These are phyloP conservation scores for Hsuehochloa calcarea DNA, from an alignment of 176 grass and related monocot species.

Conservation along the genomic window DNA sequence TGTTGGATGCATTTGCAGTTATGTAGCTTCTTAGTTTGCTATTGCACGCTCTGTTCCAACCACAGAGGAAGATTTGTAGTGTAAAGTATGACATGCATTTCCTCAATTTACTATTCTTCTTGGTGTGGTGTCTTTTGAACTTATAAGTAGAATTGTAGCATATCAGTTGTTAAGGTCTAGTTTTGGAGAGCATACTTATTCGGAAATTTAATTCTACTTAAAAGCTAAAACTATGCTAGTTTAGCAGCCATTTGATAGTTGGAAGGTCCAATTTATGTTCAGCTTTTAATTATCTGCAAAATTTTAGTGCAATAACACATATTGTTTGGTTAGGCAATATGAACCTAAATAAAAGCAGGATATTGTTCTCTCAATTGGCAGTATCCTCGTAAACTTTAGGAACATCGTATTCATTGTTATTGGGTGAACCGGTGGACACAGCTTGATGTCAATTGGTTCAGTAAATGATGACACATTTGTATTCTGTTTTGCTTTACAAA, in stretches of 20 bases:
- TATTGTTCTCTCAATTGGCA: conserved; percentile 29
- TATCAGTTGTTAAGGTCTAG: not conserved
- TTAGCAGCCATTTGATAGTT: not conserved
- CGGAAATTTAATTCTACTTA: not conserved
- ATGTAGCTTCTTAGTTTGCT: not conserved
- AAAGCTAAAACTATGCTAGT: not conserved
- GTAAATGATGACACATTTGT: conserved; percentile 56
- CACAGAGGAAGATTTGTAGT: not conserved
- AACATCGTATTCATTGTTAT: conserved; percentile 49
- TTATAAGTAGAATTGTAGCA: too few relatives aligned
- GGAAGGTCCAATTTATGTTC: not conserved
- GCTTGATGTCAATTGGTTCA: conserved; percentile 47
- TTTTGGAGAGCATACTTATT: not conserved
- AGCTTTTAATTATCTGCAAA: not conserved
- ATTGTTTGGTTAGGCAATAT: not conserved
- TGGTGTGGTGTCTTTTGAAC: not conserved
- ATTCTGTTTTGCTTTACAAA: not conserved
- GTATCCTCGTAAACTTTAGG: conserved; percentile 56
- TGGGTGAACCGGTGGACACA: conserved; percentile 47
- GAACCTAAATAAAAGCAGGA: conserved; percentile 36
- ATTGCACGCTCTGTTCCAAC: not conserved
- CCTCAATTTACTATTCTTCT: not conserved
- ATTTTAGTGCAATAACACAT: not conserved
- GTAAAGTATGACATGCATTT: not conserved
- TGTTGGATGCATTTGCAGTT: not conserved